Base-by-base conservation (phyloP, 208 protist species). In the Trypanosoma scelopori region DNA sequence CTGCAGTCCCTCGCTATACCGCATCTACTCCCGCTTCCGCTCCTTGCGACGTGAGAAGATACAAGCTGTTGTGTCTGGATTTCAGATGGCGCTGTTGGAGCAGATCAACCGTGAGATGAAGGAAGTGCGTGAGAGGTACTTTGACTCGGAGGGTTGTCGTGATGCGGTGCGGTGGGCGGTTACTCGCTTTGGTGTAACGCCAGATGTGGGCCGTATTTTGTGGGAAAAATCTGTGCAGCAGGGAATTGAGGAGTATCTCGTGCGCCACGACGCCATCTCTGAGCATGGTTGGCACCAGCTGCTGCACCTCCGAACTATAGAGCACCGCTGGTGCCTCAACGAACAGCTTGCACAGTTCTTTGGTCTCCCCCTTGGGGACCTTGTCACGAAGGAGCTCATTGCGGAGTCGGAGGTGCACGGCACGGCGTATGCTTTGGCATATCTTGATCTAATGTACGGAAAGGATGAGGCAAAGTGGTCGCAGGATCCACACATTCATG, bases 281-380 rank as follows among this genome's bases (percentile, higher is more conserved):
- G 87, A 96, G 60, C 65, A 79, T 47, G 91, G 91, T 39, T 96
- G 91, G 88, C 87, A 94, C 55, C 84, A 87, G 46, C 71, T 96
- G 59, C 67, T 96, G n/a, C 73, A 73, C 55, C 79, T 96, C n/a
- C 87, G 87, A 47, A 92, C 84, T 46, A 79, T 93, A 28, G 81
- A 93, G 69, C 71, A 87, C 52, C 73, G 77, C 43, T 95, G 89
- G 87, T 75, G 78, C 18, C 78, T 94, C n/a, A 84, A 94, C 60
- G 72, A 76, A 43, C 30, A 42, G 12, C 65, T 97, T 13, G 87
- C 89, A 5, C 78, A 89, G 20, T 92, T 87, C 56, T 80, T 97
- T 60, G 87, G 87, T 16, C 65, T 78, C 57, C 73, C 84, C 5
- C 57, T 92, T 5, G 48, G 37, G 2, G 79, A 82, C 55, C 66